These are phyloP conservation scores for Laguncularia racemosa DNA, from an alignment of 345 rosid species.

Conservation along the genomic window DNA sequence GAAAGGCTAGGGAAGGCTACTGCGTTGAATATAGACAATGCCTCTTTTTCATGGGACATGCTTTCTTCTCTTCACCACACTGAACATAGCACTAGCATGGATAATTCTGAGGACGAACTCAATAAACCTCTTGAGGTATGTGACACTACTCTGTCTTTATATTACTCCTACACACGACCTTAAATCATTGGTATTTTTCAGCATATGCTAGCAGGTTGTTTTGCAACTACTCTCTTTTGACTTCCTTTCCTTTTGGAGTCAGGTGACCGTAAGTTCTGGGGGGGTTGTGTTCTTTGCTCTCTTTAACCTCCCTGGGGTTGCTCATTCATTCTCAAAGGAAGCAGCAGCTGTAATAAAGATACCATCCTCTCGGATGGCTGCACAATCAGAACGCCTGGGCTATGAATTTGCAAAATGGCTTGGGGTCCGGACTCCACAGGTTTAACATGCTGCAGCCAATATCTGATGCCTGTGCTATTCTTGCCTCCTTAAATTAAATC, in stretches of 20 bases:
- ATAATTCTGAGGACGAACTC: slow-evolving; percentile 82
- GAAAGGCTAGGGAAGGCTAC: slow-evolving; percentile 87
- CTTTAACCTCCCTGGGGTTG: slow-evolving; percentile 44
- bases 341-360: slow-evolving; percentile 98
- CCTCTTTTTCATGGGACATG: slow-evolving; percentile 76
- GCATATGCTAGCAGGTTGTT: not conserved
- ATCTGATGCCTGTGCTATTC: not conserved
- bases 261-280: slow-evolving; percentile 97
- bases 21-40: slow-evolving; percentile 56
- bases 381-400: slow-evolving; percentile 98
- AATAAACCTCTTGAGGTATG: slow-evolving; percentile 84
- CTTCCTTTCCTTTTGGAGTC: slow-evolving; percentile 18
- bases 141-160: not conserved
- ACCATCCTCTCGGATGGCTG: slow-evolving; percentile 98
- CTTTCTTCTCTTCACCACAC: slow-evolving; percentile 96
- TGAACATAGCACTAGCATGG: slow-evolving; percentile 80
- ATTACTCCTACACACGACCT: too few species aligned
- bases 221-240: not conserved
- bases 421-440: slow-evolving; percentile 95
- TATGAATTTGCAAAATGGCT: slow-evolving; percentile 97
- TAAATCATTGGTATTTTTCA: not conserved
- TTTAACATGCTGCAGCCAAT: not conserved
- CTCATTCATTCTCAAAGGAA: slow-evolving; percentile 49
- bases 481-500: not conserved
- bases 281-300: slow-evolving; percentile 99